Percentiles rank a stretch among this genome's conserved stretches.
Conservation (phyloP, 306 rosid genomes). For the Canavalia gladiata region DNA sequence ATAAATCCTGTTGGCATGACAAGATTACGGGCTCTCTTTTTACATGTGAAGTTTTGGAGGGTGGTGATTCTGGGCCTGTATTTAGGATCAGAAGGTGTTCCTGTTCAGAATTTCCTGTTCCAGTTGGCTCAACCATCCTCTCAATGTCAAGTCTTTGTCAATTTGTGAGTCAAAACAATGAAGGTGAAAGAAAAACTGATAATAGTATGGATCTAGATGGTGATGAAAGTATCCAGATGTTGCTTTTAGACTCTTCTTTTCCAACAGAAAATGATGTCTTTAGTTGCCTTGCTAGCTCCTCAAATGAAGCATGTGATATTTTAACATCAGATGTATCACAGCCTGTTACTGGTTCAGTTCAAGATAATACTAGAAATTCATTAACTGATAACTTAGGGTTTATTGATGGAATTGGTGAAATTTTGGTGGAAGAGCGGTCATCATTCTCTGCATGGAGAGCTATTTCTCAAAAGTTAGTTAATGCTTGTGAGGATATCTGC, state of each 20-base stretch:
- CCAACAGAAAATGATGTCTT: conserved; percentile 80
- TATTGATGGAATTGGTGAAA: conserved; percentile 84
- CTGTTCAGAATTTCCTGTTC: conserved; percentile 71
- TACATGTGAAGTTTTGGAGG: conserved; percentile 80
- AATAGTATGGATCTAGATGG: conserved; percentile 53
- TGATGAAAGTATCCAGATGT: conserved; percentile 69
- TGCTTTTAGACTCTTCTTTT: conserved; percentile 70
- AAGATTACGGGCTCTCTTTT: conserved; percentile 87
- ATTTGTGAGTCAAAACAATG: conserved; percentile 54
- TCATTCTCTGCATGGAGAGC: conserved; percentile 79
- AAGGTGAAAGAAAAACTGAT: conserved; percentile 53
- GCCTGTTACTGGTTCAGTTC: conserved; percentile 47
- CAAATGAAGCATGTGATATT: conserved; percentile 51
- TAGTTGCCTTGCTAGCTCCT: conserved; percentile 64
- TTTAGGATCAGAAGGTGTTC: conserved; percentile 81
- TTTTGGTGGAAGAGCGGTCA: conserved; percentile 78
- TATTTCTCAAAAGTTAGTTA: conserved; percentile 67
- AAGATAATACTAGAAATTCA: conserved; percentile 51
- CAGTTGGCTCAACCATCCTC: conserved; percentile 73
- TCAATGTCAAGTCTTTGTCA: conserved; percentile 54
- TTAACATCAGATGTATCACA: conserved; percentile 49
- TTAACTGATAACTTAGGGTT: conserved; percentile 46
- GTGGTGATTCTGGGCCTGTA: conserved; percentile 92
- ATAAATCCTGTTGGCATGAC: conserved; percentile 95
- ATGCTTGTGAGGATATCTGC: conserved; percentile 69